Evolutionary conservation across 1,284 basidiomycete species (phyloP).

Genomic region (Dichomitus squalens): DNA sequence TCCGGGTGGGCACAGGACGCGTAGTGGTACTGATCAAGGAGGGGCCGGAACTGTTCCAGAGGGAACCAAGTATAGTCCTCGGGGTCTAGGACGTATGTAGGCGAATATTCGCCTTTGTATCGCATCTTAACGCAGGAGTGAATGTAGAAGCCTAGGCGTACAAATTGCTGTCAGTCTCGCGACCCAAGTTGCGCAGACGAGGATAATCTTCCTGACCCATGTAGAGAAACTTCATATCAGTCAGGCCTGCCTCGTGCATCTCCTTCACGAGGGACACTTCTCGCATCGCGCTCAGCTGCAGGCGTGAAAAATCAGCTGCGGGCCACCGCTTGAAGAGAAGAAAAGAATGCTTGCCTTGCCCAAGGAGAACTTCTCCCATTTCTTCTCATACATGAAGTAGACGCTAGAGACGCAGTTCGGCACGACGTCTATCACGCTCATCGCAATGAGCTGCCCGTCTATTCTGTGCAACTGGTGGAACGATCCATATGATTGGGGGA

Average conservation of each 20-base stretch:
- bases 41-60: slow-evolving; percentile 57
- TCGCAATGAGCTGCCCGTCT: slow-evolving; percentile 81
- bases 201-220: slow-evolving; percentile 67
- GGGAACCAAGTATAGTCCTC: slow-evolving; percentile 81
- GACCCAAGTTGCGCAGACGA: neutral
- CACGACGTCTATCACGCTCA: slow-evolving; percentile 91
- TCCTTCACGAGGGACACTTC: slow-evolving; percentile 77
- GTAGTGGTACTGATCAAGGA: slow-evolving; percentile 69
- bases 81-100: slow-evolving; percentile 91
- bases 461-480: slow-evolving; percentile 87
- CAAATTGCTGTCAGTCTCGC: neutral
- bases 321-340: neutral
- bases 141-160: slow-evolving; percentile 81
- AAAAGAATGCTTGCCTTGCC: slow-evolving; percentile 66
- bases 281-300: slow-evolving; percentile 78
- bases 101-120: slow-evolving; percentile 93
- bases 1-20: slow-evolving; percentile 69
- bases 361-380: slow-evolving; percentile 75
- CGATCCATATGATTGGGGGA: slow-evolving; percentile 80
- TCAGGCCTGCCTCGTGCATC: slow-evolving; percentile 70
- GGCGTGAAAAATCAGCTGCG: neutral
- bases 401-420: slow-evolving; percentile 92
- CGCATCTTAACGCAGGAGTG: slow-evolving; percentile 94
- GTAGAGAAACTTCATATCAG: slow-evolving; percentile 70
- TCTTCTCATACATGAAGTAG: slow-evolving; percentile 92